Evolutionary conservation across 2,329 filamentous ascomycete species (phyloP).

Genomic region (Penicillium sp.): DNA sequence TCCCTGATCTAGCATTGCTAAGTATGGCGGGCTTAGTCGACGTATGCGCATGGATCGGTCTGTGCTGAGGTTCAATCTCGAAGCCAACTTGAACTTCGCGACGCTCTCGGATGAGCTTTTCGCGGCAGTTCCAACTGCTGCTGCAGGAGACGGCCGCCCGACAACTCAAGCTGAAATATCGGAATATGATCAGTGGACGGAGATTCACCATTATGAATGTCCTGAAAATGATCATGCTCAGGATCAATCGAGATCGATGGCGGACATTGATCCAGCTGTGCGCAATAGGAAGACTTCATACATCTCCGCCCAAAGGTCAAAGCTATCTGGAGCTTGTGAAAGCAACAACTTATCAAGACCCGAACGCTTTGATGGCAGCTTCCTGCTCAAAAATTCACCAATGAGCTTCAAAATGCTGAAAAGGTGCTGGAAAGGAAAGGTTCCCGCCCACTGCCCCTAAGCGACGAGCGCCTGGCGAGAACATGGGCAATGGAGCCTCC

Average conservation of each 20-base stretch:
- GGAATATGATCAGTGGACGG: slow-evolving; percentile 12
- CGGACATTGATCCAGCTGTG: slow-evolving; percentile 44
- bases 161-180: background rate
- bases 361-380: slow-evolving; percentile 25
- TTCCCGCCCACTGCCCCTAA: slow-evolving; percentile 52
- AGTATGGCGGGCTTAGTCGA: slow-evolving; percentile 63
- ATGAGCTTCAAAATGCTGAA: slow-evolving; percentile 49
- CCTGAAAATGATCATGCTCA: slow-evolving; percentile 20
- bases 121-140: background rate
- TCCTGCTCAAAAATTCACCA: slow-evolving; percentile 32
- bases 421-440: slow-evolving; percentile 47
- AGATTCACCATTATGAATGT: slow-evolving; percentile 23
- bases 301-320: background rate
- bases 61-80: slow-evolving; percentile 63
- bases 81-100: slow-evolving; percentile 46
- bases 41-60: slow-evolving; percentile 61
- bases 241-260: slow-evolving; percentile 9
- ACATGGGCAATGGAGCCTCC: slow-evolving; percentile 53
- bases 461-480: slow-evolving; percentile 52
- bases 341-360: slow-evolving; percentile 23
- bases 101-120: slow-evolving; percentile 40
- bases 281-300: slow-evolving; percentile 39
- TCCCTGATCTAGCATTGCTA: slow-evolving; percentile 54
- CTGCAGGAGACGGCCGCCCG: background rate
- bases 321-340: slow-evolving; percentile 5